Conservation (phyloP, 805 yeast genomes). For the Ogataea philodendri region DNA sequence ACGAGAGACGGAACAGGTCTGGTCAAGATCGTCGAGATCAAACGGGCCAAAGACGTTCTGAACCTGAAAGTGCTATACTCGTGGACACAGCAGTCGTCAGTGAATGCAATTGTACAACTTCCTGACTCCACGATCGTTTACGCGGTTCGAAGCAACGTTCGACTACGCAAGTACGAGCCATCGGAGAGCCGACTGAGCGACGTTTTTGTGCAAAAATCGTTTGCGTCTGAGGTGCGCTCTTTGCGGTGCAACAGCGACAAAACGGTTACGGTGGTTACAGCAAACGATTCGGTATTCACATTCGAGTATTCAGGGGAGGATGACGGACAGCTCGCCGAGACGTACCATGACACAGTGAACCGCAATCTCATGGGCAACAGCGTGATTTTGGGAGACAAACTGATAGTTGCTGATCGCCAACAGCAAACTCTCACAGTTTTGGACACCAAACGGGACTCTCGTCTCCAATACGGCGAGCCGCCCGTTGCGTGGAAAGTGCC, state of each 20-base stretch:
- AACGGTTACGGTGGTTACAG: slow-evolving; percentile 31
- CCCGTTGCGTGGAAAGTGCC: slow-evolving; percentile 17
- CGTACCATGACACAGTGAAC: slow-evolving; percentile 20
- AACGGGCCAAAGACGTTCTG: slow-evolving; percentile 15
- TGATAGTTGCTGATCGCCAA: slow-evolving; percentile 23
- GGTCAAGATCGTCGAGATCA: slow-evolving; percentile 31
- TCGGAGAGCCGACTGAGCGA: slow-evolving; percentile 25
- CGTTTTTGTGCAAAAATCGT: slow-evolving; percentile 9
- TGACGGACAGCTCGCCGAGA: slow-evolving; percentile 9
- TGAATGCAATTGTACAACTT: slow-evolving; percentile 24
- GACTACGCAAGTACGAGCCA: slow-evolving; percentile 19
- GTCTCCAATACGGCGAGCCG: too few species aligned
- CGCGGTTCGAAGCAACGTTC: slow-evolving; percentile 18
- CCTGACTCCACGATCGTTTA: slow-evolving; percentile 27
- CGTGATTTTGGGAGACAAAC: slow-evolving; percentile 16
- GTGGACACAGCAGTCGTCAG: slow-evolving; percentile 23
- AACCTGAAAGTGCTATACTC: slow-evolving; percentile 17
- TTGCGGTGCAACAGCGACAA: slow-evolving; percentile 23
- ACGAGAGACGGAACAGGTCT: slow-evolving; percentile 19
- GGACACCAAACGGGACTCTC: slow-evolving; percentile 7
- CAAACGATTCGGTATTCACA: slow-evolving; percentile 27
- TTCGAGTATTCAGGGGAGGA: slow-evolving; percentile 19
- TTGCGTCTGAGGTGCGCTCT: slow-evolving; percentile 21
- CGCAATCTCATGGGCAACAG: slow-evolving; percentile 26
- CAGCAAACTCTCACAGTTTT: slow-evolving; percentile 20